Evolutionary conservation across 2,329 filamentous ascomycete genomes (phyloP).

Genomic region (Metarhizium robertsii): DNA sequence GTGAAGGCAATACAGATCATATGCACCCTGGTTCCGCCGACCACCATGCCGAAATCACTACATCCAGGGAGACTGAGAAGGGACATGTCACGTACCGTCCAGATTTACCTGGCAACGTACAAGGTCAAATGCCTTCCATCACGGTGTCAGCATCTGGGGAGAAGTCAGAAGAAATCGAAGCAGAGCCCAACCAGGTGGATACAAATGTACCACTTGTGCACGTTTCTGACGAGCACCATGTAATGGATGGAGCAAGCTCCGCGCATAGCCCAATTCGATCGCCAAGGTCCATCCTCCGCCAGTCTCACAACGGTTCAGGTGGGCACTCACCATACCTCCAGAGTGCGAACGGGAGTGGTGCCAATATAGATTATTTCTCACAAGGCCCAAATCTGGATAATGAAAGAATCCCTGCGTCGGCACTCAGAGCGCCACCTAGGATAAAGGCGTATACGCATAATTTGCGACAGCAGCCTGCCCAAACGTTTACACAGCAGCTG

Average conservation of each 20-base stretch:
- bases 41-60: constrained; percentile 49
- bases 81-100: not conserved
- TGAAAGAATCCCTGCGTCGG: constrained; percentile 31
- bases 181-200: not conserved
- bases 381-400: constrained; percentile 27
- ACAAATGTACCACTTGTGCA: constrained; percentile 6
- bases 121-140: not conserved
- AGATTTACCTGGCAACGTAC: not conserved
- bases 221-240: constrained; percentile 1
- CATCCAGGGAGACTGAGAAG: constrained; percentile 9
- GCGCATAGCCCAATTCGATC: constrained; percentile 2
- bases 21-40: constrained; percentile 6
- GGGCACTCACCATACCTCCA: constrained; percentile 4
- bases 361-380: constrained; percentile 15
- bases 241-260: constrained; percentile 1
- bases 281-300: not conserved
- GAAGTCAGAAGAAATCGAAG: not conserved
- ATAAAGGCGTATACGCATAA: constrained; percentile 57
- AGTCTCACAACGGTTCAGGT: not conserved
- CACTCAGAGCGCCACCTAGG: constrained; percentile 22
- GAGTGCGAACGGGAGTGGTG: constrained; percentile 10
- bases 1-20: constrained; percentile 9
- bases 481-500: constrained; percentile 66
- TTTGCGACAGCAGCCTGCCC: constrained; percentile 56
- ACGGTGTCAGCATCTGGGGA: not conserved